Conservation (phyloP, 129 eudicot species). For the Solidago caesia region DNA sequence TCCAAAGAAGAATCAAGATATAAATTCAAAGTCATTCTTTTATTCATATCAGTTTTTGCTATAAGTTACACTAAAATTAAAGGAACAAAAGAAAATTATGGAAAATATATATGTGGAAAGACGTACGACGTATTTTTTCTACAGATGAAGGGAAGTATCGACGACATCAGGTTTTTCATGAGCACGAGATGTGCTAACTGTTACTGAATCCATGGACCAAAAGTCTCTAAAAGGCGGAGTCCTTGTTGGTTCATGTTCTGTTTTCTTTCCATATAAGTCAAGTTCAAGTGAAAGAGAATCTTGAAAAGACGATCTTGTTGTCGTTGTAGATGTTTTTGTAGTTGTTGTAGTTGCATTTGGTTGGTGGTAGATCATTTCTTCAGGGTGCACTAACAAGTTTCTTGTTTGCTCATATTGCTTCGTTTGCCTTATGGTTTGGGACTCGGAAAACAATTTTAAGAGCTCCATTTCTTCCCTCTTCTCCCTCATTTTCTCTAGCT, state of each 20-base stretch:
- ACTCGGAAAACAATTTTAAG: constrained; percentile 28
- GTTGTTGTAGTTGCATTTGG: background rate
- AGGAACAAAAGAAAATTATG: constrained; percentile 13
- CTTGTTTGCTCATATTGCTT: constrained; percentile 8
- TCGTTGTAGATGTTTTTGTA: background rate
- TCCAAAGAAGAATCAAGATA: background rate
- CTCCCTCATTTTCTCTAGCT: constrained; percentile 53
- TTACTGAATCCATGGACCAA: constrained; percentile 34
- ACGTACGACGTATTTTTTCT: constrained; percentile 16
- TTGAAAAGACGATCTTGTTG: constrained; percentile 28
- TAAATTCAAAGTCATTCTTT: constrained; percentile 27
- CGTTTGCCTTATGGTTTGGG: constrained; percentile 19
- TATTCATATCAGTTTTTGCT: constrained; percentile 27
- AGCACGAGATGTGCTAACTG: constrained; percentile 22
- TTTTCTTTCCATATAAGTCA: constrained; percentile 28
- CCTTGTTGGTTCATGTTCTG: constrained; percentile 23
- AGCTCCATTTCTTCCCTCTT: constrained; percentile 46
- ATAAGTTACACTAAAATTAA: constrained; percentile 32
- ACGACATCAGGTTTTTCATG: constrained; percentile 44
- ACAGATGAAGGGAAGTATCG: constrained; percentile 68
- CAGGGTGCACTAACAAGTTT: constrained; percentile 15
- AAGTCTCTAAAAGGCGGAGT: constrained; percentile 28
- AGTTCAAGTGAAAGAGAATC: constrained; percentile 60
- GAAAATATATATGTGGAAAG: background rate
- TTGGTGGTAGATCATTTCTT: background rate